Evolutionary conservation across 345 rosid species (phyloP).

Genomic region (Litchi chinensis): DNA sequence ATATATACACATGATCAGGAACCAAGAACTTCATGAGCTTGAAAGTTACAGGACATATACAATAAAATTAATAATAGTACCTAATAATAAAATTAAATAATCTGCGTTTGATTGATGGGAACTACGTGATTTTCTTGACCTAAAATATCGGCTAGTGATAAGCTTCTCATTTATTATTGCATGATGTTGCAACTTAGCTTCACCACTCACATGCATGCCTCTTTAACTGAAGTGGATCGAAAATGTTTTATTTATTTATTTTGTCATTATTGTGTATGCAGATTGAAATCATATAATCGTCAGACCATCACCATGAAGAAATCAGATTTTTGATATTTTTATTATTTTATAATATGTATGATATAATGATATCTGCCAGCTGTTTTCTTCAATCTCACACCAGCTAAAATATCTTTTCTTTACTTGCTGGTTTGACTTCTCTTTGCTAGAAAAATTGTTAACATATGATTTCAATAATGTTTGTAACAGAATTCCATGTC

Average conservation of each 20-base stretch:
- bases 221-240: background rate
- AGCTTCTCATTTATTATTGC: constrained; percentile 4
- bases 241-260: background rate
- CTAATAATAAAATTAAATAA: background rate
- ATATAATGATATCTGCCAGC: background rate
- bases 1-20: background rate
- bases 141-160: constrained; percentile 10
- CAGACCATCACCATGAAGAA: background rate
- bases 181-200: background rate
- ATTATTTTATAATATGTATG: background rate
- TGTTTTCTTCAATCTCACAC: background rate
- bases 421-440: no score
- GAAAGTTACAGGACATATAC: background rate
- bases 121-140: background rate
- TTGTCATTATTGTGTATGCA: background rate
- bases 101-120: background rate
- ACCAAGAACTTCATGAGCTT: no score
- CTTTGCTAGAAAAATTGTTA: no score
- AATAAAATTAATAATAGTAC: background rate
- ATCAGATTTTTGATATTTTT: background rate
- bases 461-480: no score
- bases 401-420: background rate
- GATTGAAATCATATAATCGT: no score
- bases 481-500: background rate
- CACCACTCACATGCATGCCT: background rate